A percentile compares a stretch with the other conserved stretches of the same genome.
Evolutionary conservation across 192 early-diverging fungal genomes (phyloP).

Genomic region (Backusella mclennaniae): DNA sequence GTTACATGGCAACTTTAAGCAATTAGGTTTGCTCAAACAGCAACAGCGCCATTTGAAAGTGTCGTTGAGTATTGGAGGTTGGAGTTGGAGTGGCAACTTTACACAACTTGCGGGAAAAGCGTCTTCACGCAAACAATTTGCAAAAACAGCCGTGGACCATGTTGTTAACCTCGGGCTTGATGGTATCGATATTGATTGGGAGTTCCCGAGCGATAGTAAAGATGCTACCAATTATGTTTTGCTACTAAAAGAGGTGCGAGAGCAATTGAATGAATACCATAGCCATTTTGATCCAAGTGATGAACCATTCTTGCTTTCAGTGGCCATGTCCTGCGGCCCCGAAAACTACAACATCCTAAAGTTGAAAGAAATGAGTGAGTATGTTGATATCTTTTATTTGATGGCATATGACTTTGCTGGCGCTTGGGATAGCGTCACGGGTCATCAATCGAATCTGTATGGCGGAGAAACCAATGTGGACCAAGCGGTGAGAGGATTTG

Average conservation of each 20-base stretch:
- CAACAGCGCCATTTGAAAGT: conserved; percentile 67
- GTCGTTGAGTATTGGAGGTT: conserved; percentile 75
- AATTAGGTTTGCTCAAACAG: conserved; percentile 67
- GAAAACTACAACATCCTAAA: conserved; percentile 61
- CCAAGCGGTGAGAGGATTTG: conserved; percentile 72
- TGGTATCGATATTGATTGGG: conserved; percentile 76
- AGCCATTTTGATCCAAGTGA: conserved; percentile 28
- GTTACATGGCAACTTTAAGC: conserved; percentile 61
- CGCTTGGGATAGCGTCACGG: conserved; percentile 61
- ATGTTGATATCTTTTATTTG: conserved; percentile 82
- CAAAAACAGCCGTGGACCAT: conserved; percentile 45
- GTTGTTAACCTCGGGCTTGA: conserved; percentile 51
- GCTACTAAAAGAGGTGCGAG: conserved; percentile 73
- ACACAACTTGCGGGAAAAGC: conserved; percentile 55
- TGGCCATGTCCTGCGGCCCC: conserved; percentile 68
- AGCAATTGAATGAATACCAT: conserved; percentile 59
- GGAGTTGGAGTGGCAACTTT: conserved; percentile 78
- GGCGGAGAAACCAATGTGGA: conserved; percentile 61
- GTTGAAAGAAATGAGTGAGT: conserved; percentile 59
- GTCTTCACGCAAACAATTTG: conserved; percentile 58
- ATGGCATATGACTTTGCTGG: conserved; percentile 90
- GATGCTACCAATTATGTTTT: conserved; percentile 82
- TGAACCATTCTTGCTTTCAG: conserved; percentile 55
- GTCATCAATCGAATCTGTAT: conserved; percentile 89
- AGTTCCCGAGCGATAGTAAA: conserved; percentile 72